Conservation (phyloP, 2,329 filamentous ascomycete species). For the Didymella exigua region DNA sequence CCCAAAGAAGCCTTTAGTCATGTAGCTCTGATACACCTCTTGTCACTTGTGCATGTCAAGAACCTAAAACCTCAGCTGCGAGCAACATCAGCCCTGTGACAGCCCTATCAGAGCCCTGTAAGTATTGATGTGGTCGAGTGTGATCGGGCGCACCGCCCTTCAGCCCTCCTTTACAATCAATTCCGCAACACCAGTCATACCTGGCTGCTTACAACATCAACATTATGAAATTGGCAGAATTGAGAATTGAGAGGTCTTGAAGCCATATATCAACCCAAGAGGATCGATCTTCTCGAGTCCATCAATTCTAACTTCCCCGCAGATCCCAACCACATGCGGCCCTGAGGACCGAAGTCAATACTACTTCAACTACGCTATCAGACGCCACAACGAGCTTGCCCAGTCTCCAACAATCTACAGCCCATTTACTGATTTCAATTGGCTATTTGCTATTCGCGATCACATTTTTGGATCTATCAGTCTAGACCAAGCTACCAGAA, state of each 20-base stretch:
- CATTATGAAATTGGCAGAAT: conserved; percentile 20
- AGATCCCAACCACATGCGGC: conserved; percentile 1
- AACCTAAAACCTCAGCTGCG: conserved; percentile 11
- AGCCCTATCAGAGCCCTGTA: conserved; percentile 3
- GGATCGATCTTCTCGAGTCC: not conserved
- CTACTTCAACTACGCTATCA: conserved; percentile 5
- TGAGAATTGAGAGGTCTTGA: not conserved
- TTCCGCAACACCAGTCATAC: conserved; percentile 21
- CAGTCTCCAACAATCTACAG: conserved; percentile 9
- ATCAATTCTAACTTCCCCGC: not conserved
- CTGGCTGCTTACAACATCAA: conserved; percentile 12
- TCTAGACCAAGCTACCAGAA: conserved; percentile 5
- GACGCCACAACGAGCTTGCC: conserved; percentile 2
- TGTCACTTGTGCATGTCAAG: conserved; percentile 5
- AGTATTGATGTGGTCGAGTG: not conserved
- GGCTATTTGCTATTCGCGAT: not conserved
- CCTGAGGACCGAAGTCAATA: not conserved
- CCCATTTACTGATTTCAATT: not conserved
- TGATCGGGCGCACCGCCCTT: conserved; percentile 6
- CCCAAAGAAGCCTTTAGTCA: conserved; percentile 13
- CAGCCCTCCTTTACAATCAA: conserved; percentile 13
- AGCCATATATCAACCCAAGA: not conserved
- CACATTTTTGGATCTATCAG: not conserved
- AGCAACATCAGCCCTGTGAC: conserved; percentile 5
- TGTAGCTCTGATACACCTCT: conserved; percentile 4